Conservation (phyloP, 768 basidiomycete genomes). For the Exidia glandulosa region DNA sequence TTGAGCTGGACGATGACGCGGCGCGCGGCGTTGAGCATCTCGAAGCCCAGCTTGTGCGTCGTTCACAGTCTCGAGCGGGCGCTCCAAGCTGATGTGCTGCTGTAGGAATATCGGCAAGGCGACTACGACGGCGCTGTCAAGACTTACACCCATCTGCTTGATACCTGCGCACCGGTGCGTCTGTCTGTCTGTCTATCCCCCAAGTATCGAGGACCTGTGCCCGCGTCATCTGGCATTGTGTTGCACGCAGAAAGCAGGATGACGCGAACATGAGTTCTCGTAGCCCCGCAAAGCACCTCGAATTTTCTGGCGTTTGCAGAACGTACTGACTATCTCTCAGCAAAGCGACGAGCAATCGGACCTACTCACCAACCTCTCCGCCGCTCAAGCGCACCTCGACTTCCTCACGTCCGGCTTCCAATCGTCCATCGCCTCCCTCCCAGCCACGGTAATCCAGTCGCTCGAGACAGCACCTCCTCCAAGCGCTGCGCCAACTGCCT, state of each 20-base stretch:
- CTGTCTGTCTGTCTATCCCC: neutral
- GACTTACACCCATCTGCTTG: constrained; percentile 71
- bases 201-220: neutral
- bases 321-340: too few species aligned
- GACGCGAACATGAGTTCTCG: neutral
- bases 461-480: constrained; percentile 59
- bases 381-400: constrained; percentile 71
- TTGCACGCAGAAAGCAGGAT: neutral
- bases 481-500: constrained; percentile 23
- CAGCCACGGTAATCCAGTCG: constrained; percentile 35
- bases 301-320: neutral
- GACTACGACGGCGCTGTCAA: constrained; percentile 63
- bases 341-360: constrained; percentile 81
- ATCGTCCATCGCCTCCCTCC: constrained; percentile 51
- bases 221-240: too few species aligned
- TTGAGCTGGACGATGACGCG: constrained; percentile 26
- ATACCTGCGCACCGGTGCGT: constrained; percentile 66
- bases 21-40: constrained; percentile 65
- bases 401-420: constrained; percentile 65
- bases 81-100: neutral
- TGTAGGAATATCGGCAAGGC: constrained; percentile 70
- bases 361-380: constrained; percentile 74
- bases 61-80: constrained; percentile 8
- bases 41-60: constrained; percentile 76
- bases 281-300: neutral